Conservation (phyloP, 108 stramenopile genomes). For the Nannochloropsis salina region DNA sequence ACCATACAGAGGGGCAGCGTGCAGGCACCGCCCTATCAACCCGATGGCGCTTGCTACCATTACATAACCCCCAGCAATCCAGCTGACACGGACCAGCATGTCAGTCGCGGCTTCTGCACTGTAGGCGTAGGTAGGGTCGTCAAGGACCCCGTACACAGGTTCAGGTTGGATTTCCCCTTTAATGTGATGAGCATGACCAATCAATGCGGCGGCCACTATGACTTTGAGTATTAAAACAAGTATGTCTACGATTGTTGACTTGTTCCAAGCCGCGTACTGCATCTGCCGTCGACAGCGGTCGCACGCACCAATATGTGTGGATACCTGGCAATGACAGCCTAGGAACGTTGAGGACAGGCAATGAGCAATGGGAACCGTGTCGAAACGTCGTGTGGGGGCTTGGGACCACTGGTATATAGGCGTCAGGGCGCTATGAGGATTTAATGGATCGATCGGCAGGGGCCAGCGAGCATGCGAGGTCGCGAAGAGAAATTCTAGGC, state of each 20-base stretch:
- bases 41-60: neutral
- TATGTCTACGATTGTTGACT: neutral
- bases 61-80: neutral
- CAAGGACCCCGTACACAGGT: neutral
- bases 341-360: too few species aligned
- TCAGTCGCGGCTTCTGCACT: neutral
- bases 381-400: too few species aligned
- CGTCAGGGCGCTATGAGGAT: too few species aligned
- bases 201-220: neutral
- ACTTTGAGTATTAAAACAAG: neutral
- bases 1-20: conserved; percentile 11
- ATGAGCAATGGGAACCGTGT: too few species aligned
- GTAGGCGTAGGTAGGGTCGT: neutral
- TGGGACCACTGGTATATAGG: too few species aligned
- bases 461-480: too few species aligned
- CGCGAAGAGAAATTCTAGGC: too few species aligned
- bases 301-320: too few species aligned
- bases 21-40: neutral
- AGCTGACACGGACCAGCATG: neutral
- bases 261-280: neutral
- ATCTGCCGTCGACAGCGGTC: neutral
- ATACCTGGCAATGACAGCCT: too few species aligned
- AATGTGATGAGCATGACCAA: neutral
- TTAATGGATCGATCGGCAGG: too few species aligned
- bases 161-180: neutral